Conservation (phyloP, 331 rosid species). For the Acacia concinna region DNA sequence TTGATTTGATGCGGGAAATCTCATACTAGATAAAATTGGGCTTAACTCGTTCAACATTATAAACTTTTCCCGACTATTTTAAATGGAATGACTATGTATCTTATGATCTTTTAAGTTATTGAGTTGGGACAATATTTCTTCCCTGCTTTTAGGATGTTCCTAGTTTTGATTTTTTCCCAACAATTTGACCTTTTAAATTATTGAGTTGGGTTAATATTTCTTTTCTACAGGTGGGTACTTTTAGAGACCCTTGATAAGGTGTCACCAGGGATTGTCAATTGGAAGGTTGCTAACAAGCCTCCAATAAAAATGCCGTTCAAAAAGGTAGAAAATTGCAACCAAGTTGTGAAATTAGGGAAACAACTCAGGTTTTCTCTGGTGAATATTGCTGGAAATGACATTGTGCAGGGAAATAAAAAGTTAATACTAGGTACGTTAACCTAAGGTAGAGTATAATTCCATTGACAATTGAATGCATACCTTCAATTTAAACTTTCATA, state of each 20-base stretch:
- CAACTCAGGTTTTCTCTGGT: slow-evolving; percentile 88
- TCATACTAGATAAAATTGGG: background rate
- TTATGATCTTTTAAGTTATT: background rate
- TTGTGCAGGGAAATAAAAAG: slow-evolving; percentile 92
- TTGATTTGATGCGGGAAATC: background rate
- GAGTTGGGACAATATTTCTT: slow-evolving; percentile 20
- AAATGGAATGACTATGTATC: background rate
- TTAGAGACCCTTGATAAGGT: slow-evolving; percentile 86
- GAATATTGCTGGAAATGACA: slow-evolving; percentile 92
- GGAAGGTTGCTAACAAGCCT: slow-evolving; percentile 95
- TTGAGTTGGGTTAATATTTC: slow-evolving; percentile 21
- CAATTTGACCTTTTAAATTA: background rate
- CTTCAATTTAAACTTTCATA: background rate
- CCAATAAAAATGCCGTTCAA: slow-evolving; percentile 96
- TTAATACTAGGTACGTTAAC: slow-evolving; percentile 76
- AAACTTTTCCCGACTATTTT: background rate
- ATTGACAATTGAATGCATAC: background rate
- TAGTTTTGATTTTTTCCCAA: no score
- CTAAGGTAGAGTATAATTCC: background rate
- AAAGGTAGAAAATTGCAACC: slow-evolving; percentile 97
- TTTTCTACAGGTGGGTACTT: slow-evolving; percentile 79
- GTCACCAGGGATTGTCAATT: slow-evolving; percentile 87
- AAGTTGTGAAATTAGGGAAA: slow-evolving; percentile 86
- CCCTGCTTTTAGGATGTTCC: no score
- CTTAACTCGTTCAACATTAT: background rate